Percentiles rank a stretch among this genome's conserved stretches.
phyloP scores from a whole-genome alignment of 2,329 filamentous ascomycete genomes.

The Diaporthe citri region DNA sequence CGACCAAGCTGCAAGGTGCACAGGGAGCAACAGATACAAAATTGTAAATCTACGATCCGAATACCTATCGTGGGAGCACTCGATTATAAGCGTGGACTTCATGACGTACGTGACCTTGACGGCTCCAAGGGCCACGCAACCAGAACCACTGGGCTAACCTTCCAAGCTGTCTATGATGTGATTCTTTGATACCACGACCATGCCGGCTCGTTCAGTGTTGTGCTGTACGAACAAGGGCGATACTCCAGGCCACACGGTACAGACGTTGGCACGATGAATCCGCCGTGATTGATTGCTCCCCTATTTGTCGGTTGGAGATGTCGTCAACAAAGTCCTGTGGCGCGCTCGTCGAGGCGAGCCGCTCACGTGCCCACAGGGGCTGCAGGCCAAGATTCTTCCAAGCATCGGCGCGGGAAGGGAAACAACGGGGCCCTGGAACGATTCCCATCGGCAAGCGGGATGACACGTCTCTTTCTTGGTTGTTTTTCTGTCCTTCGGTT shows the following conservation, averaged over 20 bases:
- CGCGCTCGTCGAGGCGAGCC: background rate
- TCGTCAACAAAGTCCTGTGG: background rate
- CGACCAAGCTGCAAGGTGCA: background rate
- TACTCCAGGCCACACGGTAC: background rate
- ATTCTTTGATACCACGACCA: background rate
- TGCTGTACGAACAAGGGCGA: background rate
- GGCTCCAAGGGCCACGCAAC: background rate
- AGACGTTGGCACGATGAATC: too few species aligned
- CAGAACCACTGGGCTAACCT: background rate
- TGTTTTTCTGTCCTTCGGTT: background rate
- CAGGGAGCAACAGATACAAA: background rate
- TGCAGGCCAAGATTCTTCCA: constrained; percentile 24
- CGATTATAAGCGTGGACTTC: too few species aligned
- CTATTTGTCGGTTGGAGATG: background rate
- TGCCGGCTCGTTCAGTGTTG: background rate
- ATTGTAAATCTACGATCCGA: background rate
- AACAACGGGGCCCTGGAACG: constrained; percentile 1
- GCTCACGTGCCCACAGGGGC: background rate
- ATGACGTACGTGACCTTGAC: background rate
- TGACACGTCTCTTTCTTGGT: constrained; percentile 17
- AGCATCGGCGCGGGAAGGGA: constrained; percentile 20
- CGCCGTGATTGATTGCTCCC: background rate
- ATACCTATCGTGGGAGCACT: background rate
- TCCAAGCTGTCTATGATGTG: background rate
- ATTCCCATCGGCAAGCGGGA: constrained; percentile 5